Evolutionary conservation across 257 asterid genomes (phyloP).

Genomic region (Salvia hispanica): DNA sequence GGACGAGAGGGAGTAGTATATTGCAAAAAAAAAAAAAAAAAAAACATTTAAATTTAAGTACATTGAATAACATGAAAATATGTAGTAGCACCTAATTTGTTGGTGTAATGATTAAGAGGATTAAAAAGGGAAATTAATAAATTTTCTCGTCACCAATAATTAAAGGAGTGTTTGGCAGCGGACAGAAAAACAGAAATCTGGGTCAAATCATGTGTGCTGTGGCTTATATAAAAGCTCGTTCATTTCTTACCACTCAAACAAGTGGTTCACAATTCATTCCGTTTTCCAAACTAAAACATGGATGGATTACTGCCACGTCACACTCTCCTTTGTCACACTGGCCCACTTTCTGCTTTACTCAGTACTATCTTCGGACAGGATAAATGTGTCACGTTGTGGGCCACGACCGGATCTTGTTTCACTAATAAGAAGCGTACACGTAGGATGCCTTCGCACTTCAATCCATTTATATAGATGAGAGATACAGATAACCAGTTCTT

Average conservation of each 20-base stretch:
- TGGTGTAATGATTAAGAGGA: neutral
- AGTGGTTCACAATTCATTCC: constrained; percentile 44
- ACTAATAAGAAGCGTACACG: constrained; percentile 48
- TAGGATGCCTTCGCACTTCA: constrained; percentile 11
- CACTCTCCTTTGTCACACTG: too few species aligned
- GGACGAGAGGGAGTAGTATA: too few species aligned
- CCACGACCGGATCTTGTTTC: constrained; percentile 34
- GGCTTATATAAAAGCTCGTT: constrained; percentile 12
- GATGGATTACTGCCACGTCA: constrained; percentile 58
- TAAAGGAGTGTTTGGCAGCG: constrained; percentile 4
- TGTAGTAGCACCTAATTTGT: neutral
- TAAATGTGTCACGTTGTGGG: constrained; percentile 43
- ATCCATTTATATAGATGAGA: constrained; percentile 37
- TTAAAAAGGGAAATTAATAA: neutral
- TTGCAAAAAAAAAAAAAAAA: too few species aligned
- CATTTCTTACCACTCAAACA: constrained; percentile 47
- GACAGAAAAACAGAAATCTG: constrained; percentile 10
- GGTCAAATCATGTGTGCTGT: constrained; percentile 37
- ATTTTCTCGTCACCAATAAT: neutral
- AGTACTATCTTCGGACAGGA: constrained; percentile 31
- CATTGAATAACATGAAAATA: too few species aligned
- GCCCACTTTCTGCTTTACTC: constrained; percentile 36
- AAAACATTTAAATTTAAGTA: too few species aligned
- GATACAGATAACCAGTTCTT: constrained; percentile 35
- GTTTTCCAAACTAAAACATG: constrained; percentile 33